These are phyloP conservation scores for Trichoderma sp. DNA, from an alignment of 2,329 filamentous ascomycete genomes.

Conservation along the genomic window DNA sequence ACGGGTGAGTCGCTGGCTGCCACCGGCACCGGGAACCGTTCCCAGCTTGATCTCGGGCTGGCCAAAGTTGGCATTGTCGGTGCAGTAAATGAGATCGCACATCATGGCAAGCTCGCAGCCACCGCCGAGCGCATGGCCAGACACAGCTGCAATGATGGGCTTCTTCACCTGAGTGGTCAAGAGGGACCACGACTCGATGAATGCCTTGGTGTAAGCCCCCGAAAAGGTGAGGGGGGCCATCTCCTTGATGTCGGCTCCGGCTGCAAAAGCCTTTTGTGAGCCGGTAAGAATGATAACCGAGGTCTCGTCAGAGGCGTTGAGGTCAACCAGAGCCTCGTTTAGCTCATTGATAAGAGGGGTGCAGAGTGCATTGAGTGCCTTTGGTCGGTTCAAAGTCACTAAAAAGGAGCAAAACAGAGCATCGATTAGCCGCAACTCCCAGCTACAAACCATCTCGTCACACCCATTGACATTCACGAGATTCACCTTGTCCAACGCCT, in stretches of 20 bases:
- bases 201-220: constrained; percentile 80
- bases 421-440: not conserved
- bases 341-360: constrained; percentile 89
- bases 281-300: constrained; percentile 83
- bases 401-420: constrained; percentile 9
- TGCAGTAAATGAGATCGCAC: constrained; percentile 94
- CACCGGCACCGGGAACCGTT: constrained; percentile 86
- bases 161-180: constrained; percentile 84
- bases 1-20: constrained; percentile 80
- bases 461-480: constrained; percentile 44
- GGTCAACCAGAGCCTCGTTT: constrained; percentile 69
- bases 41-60: constrained; percentile 97
- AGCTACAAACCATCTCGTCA: not conserved
- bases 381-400: constrained; percentile 94
- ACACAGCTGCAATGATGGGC: constrained; percentile 89
- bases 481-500: constrained; percentile 81
- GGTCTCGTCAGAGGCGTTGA: constrained; percentile 67
- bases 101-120: constrained; percentile 97
- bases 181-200: constrained; percentile 92
- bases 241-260: constrained; percentile 97
- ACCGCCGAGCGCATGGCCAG: constrained; percentile 89
- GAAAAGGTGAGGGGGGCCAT: constrained; percentile 93
- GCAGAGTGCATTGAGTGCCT: constrained; percentile 90
- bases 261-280: constrained; percentile 85
- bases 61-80: constrained; percentile 80